Base-by-base conservation (phyloP, 2,329 filamentous ascomycete species). In the Claviceps fusiformis region DNA sequence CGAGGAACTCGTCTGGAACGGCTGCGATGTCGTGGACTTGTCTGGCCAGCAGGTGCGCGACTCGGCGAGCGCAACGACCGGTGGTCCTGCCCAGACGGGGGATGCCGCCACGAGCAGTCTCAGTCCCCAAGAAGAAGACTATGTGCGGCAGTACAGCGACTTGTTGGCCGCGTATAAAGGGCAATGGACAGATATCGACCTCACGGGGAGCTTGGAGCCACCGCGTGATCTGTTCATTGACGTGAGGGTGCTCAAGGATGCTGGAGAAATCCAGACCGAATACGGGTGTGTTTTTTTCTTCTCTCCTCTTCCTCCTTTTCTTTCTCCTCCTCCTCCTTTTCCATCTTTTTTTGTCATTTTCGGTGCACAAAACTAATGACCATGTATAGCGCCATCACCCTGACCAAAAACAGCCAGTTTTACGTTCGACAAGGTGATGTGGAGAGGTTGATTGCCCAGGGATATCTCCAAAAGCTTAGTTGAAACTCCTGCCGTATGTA, bases 401-500 rank as follows among this genome's bases (percentile, higher is more conserved):
- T 98, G 73, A 95, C 90, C 43, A 97, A 95, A 71, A 97, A 98
- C 71, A 96, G 91, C 65, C 93, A 98, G 67, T 95, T 98, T 67
- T 97, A 95, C 66, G 93, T 98, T 44, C 82, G 92, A 50, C 89
- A 96, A 66, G 92, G 89, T 29, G 93, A 98, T 71, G 93, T 98
- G 7, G 93, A 98, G 71, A 81, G 91, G 52, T 71, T 98, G 62
- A 96, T 98, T 64, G 82, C 89, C 17, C 92, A 97, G 68, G 93
- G 93, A 24, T 98, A 96, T 72, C 75, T 98, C 60, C 91, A 96
- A 70, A 90, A 90, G 64, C 77, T 98, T 62, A 83, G 83, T 67
- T 96, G 77, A 88, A 50, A 11, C 35, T 41, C 19, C 17, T 10
- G 13, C 17, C 1, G 19, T 43, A 29, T 1, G 31, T n/a, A 46